Evolutionary conservation across 2,329 filamentous ascomycete genomes (phyloP), one percentile per base, ranked within the genome.

Genomic region (Pleomassaria siparia): DNA sequence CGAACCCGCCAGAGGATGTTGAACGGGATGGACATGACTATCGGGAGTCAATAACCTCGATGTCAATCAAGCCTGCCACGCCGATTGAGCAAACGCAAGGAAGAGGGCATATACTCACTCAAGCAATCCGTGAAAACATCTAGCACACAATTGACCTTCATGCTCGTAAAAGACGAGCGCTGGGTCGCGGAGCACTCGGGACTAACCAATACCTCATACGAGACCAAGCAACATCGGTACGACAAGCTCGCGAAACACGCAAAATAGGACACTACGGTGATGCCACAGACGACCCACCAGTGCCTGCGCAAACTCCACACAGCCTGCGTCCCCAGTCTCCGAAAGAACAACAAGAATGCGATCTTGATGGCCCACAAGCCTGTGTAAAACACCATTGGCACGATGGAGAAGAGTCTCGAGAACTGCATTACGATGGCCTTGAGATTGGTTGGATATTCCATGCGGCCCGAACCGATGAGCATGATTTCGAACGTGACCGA

Each of bases 331-430:
- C 46, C 49, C 7, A 59, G 16, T 10, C 54, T 26, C 2, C 47
- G 25, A 28, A 59, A 57, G 35, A 55, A 55, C 3, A 59, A n/a
- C 12, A 57, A 28, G 32, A 57, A 59, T 1, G 91, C 41, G 9
- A 53, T 5, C 20, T 59, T 57, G 40, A 56, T 33, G 16, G 45
- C 40, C 54, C 54, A 59, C 8, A 59, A 22, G 1, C 47, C 43
- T 3, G 44, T 47, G 22, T 53, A 56, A n/a, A 56, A 50, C 4
- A 53, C 16, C 43, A 54, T 47, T 10, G 33, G 33, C 10, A 20
- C 8, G 21, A 9, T 20, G 33, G 13, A 4, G 15, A 20, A 36
- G 3, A 35, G 5, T 15, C 25, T 11, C 12, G 28, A 30, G 12
- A 30, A 30, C 12, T 30, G 28, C 28, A 30, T 30, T 8, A n/a